Conservation (phyloP, 2,329 filamentous ascomycete genomes). For the Pezicula neosporulosa region DNA sequence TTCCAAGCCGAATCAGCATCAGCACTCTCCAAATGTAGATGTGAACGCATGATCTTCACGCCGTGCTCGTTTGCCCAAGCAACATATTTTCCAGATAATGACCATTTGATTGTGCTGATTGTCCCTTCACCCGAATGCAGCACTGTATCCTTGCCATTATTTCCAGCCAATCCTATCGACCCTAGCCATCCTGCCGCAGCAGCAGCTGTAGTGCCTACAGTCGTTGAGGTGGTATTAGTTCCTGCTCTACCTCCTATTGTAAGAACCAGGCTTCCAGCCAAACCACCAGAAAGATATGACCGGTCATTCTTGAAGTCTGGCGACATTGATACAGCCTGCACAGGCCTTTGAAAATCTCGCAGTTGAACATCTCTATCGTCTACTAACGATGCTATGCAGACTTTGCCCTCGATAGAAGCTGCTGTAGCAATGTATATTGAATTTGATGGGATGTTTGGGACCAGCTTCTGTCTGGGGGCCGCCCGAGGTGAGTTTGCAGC, state of each 20-base stretch:
- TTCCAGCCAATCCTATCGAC: conserved; percentile 75
- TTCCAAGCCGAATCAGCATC: conserved; percentile 90
- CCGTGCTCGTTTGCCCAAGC: conserved; percentile 96
- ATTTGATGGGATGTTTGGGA: conserved; percentile 78
- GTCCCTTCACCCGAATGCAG: conserved; percentile 89
- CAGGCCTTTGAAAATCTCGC: conserved; percentile 88
- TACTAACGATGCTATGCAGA: conserved; percentile 83
- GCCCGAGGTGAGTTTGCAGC: conserved; percentile 49
- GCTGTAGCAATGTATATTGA: conserved; percentile 91
- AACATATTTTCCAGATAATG: conserved; percentile 84
- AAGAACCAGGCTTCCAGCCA: conserved; percentile 82
- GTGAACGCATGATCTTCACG: conserved; percentile 95
- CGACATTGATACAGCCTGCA: conserved; percentile 90
- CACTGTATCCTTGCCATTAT: conserved; percentile 79
- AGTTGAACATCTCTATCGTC: conserved; percentile 88
- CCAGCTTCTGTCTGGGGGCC: conserved; percentile 43
- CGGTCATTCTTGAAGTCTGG: conserved; percentile 90
- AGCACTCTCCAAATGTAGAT: conserved; percentile 71
- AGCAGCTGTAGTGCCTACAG: conserved; percentile 76
- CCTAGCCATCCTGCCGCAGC: conserved; percentile 89
- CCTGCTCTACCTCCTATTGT: conserved; percentile 79
- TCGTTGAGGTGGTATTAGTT: conserved; percentile 79
- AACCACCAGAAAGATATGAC: conserved; percentile 85
- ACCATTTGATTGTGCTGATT: conserved; percentile 94
- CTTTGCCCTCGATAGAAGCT: conserved; percentile 91